These are phyloP conservation scores for Apophysomyces trapeziformis DNA, from an alignment of 371 early-diverging fungal species.

Conservation along the genomic window DNA sequence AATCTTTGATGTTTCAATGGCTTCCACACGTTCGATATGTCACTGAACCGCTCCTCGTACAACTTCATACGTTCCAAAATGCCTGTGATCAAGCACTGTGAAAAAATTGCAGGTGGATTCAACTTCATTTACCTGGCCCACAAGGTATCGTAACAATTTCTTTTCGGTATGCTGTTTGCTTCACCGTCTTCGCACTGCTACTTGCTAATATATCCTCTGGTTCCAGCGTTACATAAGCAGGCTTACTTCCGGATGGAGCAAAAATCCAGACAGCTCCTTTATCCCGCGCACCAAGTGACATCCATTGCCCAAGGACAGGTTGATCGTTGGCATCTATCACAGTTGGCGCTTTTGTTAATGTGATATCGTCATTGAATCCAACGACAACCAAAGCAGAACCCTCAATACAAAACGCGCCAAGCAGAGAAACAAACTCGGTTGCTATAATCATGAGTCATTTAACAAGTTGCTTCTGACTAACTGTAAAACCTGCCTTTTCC, in stretches of 20 bases:
- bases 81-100: not conserved
- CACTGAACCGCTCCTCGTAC: not conserved
- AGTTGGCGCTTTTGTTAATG: slow-evolving; percentile 17
- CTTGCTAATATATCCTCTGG: slow-evolving; percentile 29
- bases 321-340: slow-evolving; percentile 16
- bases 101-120: too few species aligned
- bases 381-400: slow-evolving; percentile 18
- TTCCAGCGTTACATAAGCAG: slow-evolving; percentile 9
- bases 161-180: slow-evolving; percentile 14
- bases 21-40: not conserved
- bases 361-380: slow-evolving; percentile 32
- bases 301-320: slow-evolving; percentile 17
- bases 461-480: not conserved
- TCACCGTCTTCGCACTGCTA: slow-evolving; percentile 20
- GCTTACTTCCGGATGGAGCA: not conserved
- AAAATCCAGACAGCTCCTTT: slow-evolving; percentile 35
- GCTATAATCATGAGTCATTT: slow-evolving; percentile 9
- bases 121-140: not conserved
- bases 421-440: slow-evolving; percentile 21
- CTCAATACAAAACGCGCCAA: slow-evolving; percentile 28
- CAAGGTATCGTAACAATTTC: slow-evolving; percentile 15
- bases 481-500: slow-evolving; percentile 55
- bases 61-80: not conserved
- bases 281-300: slow-evolving; percentile 19
- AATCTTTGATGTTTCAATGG: not conserved